Evolutionary conservation across 495 filamentous ascomycete genomes (phyloP).

Genomic region (Saxophila tyrrhenica): DNA sequence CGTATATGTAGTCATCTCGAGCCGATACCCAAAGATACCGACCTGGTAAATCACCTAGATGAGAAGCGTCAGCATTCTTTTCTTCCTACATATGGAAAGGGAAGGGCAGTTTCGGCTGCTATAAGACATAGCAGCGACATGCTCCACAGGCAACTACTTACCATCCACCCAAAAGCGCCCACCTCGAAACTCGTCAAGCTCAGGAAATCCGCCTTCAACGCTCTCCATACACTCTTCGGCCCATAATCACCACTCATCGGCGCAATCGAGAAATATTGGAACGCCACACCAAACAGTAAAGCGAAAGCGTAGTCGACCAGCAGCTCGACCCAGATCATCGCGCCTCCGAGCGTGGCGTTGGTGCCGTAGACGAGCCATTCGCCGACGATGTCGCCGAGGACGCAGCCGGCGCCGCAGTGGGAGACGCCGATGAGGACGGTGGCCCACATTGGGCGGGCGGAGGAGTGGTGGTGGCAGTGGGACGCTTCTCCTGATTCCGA

Average conservation of each 20-base stretch:
- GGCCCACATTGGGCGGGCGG: constrained; percentile 4
- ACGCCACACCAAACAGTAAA: constrained; percentile 25
- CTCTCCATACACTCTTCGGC: constrained; percentile 19
- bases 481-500: background rate
- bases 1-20: constrained; percentile 21
- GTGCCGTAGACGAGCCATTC: constrained; percentile 31
- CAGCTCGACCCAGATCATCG: constrained; percentile 14
- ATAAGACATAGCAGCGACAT: no score
- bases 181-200: constrained; percentile 21
- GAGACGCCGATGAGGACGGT: constrained; percentile 1
- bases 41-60: constrained; percentile 24
- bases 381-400: constrained; percentile 19
- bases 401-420: background rate
- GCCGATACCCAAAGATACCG: constrained; percentile 18
- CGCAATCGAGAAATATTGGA: constrained; percentile 31
- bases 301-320: constrained; percentile 27
- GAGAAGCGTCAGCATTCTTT: no score
- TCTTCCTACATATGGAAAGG: no score
- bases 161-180: constrained; percentile 30
- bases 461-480: background rate
- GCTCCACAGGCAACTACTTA: no score
- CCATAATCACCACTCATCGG: constrained; percentile 26
- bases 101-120: no score
- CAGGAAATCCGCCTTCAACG: constrained; percentile 26
- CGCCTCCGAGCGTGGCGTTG: constrained; percentile 13